These are phyloP conservation scores for Paxillus rubicundulus DNA, from an alignment of 768 basidiomycete genomes.

Conservation along the genomic window DNA sequence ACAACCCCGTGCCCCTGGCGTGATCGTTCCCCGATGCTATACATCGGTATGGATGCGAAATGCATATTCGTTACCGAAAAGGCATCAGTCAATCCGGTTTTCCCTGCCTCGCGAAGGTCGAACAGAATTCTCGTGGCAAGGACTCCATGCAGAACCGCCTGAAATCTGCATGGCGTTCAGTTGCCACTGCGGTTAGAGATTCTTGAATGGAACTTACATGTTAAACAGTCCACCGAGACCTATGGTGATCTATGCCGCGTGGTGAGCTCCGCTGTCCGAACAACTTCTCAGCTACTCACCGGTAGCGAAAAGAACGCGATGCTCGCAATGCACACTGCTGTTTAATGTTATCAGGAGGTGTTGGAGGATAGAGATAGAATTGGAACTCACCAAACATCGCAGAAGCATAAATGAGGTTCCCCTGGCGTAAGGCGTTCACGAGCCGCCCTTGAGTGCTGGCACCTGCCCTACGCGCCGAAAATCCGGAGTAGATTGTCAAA, in stretches of 20 bases:
- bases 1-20: no score
- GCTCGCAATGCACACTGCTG: conserved; percentile 1
- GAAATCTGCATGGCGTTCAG: conserved; percentile 3
- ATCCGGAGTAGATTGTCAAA: conserved; percentile 5
- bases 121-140: conserved; percentile 13
- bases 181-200: background rate
- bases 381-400: conserved; percentile 7
- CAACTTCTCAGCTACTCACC: background rate
- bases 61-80: no score
- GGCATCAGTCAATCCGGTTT: no score
- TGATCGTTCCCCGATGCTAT: no score
- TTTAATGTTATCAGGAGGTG: no score
- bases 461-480: background rate
- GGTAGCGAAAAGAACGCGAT: conserved; percentile 1
- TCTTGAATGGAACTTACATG: background rate
- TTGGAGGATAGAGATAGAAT: background rate
- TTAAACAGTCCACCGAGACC: background rate
- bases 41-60: no score
- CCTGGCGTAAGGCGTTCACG: conserved; percentile 1
- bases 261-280: background rate
- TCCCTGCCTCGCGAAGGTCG: background rate
- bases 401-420: conserved; percentile 9
- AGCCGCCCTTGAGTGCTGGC: background rate
- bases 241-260: background rate
- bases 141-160: conserved; percentile 6